These are phyloP conservation scores for Candida sp. DNA, from an alignment of 1,139 yeast species.

Conservation along the genomic window DNA sequence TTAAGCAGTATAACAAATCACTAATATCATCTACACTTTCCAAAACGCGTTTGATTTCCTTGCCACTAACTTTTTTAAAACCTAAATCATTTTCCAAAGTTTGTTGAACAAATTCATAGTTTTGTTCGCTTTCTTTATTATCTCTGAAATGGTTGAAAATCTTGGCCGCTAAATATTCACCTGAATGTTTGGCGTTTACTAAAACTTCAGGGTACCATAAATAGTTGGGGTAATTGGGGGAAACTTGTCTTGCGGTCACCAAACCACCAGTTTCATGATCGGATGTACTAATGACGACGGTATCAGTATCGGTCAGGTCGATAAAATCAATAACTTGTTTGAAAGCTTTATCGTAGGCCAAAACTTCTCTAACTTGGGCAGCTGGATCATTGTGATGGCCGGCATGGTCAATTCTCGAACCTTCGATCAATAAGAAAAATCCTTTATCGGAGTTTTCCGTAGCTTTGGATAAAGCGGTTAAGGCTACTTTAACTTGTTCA, in stretches of 20 bases:
- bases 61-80: constrained; percentile 47
- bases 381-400: constrained; percentile 84
- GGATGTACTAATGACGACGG: constrained; percentile 72
- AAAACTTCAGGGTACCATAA: constrained; percentile 81
- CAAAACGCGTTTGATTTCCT: constrained; percentile 40
- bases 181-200: constrained; percentile 64
- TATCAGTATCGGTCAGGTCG: constrained; percentile 61
- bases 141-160: constrained; percentile 17
- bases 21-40: constrained; percentile 15
- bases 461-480: constrained; percentile 61
- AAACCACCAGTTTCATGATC: constrained; percentile 96
- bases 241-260: constrained; percentile 66
- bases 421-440: constrained; percentile 78
- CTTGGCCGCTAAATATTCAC: constrained; percentile 54
- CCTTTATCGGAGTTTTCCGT: constrained; percentile 70
- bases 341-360: constrained; percentile 71
- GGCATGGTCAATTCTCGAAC: constrained; percentile 89
- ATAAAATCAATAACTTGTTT: constrained; percentile 66
- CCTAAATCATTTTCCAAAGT: constrained; percentile 58
- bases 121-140: constrained; percentile 22
- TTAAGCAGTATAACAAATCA: constrained; percentile 30
- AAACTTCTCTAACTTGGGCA: constrained; percentile 37
- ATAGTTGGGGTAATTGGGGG: constrained; percentile 44
- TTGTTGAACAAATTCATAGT: constrained; percentile 39
- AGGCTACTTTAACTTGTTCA: constrained; percentile 69